phyloP scores from a whole-genome alignment of 1,284 basidiomycete species.

The Cutaneotrichosporon cavernicola region DNA sequence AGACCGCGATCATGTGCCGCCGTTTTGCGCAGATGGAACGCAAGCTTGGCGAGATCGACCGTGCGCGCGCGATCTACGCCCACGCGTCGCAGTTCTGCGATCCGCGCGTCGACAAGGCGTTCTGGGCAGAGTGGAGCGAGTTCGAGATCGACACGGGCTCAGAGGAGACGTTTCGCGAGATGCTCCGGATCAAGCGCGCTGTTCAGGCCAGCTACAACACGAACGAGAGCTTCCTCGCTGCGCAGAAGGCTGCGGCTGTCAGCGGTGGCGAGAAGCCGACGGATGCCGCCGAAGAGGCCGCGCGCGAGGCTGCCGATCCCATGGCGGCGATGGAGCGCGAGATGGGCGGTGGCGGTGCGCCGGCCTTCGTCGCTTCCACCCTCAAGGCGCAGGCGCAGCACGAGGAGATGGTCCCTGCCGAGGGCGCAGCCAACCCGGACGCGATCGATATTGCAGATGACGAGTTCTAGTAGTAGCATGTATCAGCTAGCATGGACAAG shows the following conservation, averaged over 20 bases:
- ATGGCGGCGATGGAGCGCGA: constrained; percentile 59
- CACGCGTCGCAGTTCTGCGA: constrained; percentile 99
- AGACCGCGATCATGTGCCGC: constrained; percentile 97
- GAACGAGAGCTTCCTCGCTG: constrained; percentile 77
- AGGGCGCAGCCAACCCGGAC: constrained; percentile 47
- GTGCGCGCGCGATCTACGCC: constrained; percentile 92
- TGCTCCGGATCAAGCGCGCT: constrained; percentile 95
- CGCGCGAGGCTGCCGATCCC: constrained; percentile 57
- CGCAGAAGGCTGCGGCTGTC: constrained; percentile 70
- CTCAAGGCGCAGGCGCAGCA: constrained; percentile 35
- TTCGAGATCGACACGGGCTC: constrained; percentile 97
- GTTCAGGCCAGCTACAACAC: constrained; percentile 99
- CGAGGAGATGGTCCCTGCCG: constrained; percentile 31
- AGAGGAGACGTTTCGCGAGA: constrained; percentile 98
- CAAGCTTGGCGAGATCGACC: constrained; percentile 97
- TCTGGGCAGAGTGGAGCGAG: constrained; percentile 95
- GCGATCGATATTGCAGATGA: constrained; percentile 52
- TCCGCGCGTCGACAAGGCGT: constrained; percentile 80
- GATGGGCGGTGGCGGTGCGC: constrained; percentile 60
- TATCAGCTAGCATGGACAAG: constrained; percentile 7
- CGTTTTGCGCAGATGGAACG: constrained; percentile 94
- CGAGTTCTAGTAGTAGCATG: constrained; percentile 36
- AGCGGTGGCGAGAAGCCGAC: constrained; percentile 45
- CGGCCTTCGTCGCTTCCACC: constrained; percentile 67
- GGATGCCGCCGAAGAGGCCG: constrained; percentile 40